Conservation (phyloP, 148 eudicot species). For the Cornus suecica region DNA sequence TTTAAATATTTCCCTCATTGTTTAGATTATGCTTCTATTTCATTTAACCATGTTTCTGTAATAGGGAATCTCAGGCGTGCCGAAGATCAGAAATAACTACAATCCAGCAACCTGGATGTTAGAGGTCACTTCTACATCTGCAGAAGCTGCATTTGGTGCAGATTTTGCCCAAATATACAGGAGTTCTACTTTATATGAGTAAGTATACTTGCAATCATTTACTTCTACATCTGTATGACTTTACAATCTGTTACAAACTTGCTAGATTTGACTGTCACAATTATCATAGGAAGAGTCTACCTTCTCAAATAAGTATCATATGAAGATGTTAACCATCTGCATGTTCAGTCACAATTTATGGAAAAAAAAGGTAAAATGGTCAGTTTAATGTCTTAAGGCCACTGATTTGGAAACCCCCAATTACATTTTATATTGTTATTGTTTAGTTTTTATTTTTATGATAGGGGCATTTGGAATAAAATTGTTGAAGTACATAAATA, state of each 20-base stretch:
- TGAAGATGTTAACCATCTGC: neutral
- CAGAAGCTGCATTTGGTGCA: conserved; percentile 60
- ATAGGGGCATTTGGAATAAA: too few relatives aligned
- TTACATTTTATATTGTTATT: too few relatives aligned
- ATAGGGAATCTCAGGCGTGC: conserved; percentile 65
- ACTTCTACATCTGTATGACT: neutral
- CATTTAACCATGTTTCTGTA: neutral
- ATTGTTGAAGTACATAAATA: too few relatives aligned
- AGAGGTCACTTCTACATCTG: conserved; percentile 71
- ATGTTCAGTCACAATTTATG: neutral
- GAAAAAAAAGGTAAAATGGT: too few relatives aligned
- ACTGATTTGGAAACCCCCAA: neutral
- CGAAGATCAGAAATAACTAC: conserved; percentile 57
- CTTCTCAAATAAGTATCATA: neutral
- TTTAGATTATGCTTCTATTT: neutral
- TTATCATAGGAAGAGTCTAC: neutral
- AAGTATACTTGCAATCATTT: conserved; percentile 26
- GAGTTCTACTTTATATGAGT: conserved; percentile 47
- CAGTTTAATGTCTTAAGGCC: too few relatives aligned
- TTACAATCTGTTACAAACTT: neutral
- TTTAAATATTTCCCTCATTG: neutral
- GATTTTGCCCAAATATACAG: conserved; percentile 61
- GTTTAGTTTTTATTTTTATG: too few relatives aligned
- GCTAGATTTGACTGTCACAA: neutral
- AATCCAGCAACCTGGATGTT: conserved; percentile 95